phyloP scores from a whole-genome alignment of 1,284 basidiomycete species.

The Fomitopsis pinicola region DNA sequence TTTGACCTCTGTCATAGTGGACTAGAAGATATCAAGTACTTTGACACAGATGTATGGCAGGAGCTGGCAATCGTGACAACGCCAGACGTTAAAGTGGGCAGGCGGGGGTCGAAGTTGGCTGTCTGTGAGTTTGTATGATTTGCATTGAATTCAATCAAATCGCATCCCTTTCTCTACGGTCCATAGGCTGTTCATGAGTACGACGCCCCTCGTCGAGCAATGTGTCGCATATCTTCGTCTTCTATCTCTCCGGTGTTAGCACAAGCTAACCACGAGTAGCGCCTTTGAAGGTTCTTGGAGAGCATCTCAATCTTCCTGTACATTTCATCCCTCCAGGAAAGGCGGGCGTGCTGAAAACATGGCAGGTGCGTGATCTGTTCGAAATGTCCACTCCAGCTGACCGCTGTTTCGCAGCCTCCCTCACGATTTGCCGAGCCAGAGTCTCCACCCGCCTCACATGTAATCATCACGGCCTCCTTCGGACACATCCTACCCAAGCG shows the following conservation, averaged over 20 bases:
- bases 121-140: slow-evolving; percentile 38
- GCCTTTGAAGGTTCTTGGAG: slow-evolving; percentile 51
- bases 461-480: slow-evolving; percentile 90
- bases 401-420: slow-evolving; percentile 31
- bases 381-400: background rate
- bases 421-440: slow-evolving; percentile 34
- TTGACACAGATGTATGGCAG: slow-evolving; percentile 54
- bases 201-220: background rate
- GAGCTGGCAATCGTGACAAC: slow-evolving; percentile 56
- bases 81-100: slow-evolving; percentile 50
- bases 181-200: background rate
- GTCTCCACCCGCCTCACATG: slow-evolving; percentile 37
- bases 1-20: background rate
- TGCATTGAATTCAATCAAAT: too few relatives aligned
- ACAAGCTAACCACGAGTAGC: slow-evolving; percentile 33
- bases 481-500: slow-evolving; percentile 78
- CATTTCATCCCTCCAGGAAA: slow-evolving; percentile 55
- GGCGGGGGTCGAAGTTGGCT: slow-evolving; percentile 44
- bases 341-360: slow-evolving; percentile 51
- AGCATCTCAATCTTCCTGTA: slow-evolving; percentile 46
- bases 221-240: background rate
- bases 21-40: background rate
- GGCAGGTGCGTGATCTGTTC: slow-evolving; percentile 40
- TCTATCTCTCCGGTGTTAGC: background rate
- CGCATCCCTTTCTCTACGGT: background rate